Base-by-base conservation (phyloP, 2,329 filamentous ascomycete species). In the Trichoderma hamatum region DNA sequence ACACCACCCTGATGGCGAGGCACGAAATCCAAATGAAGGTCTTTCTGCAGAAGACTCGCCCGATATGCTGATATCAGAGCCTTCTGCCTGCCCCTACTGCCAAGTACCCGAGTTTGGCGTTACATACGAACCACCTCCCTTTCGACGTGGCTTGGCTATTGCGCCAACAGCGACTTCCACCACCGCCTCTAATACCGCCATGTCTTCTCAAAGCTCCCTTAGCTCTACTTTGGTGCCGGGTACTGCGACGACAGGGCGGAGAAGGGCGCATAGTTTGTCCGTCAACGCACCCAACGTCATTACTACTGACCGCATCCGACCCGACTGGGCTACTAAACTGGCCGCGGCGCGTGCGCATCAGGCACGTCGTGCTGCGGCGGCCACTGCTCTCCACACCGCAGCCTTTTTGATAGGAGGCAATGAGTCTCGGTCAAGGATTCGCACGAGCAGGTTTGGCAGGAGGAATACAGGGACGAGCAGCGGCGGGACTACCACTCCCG, bases 91-190 rank as follows among this genome's bases (percentile, higher is more conserved):
- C 77, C 96, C 96, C 0, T 99, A 97, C 79, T 99, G 96, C 79
- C 93, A 96, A 62, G 93, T 96, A 73, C 89, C 93, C 1, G 95
- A 99, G 72, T 97, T 98, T 77, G 96, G 96, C 58, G 92, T 99
- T n/a, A 97, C 93, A 0, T 99, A 97, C 78, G 89, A 95, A 5
- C 86, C 94, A 14, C 96, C 96, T 2, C 89, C 92, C 0, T 98
- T 98, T 82, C 90, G 94, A 28, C 86, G 94, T 72, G 96, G 96
- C 1, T 81, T 99, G 36, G 83, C 87, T 1, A 95, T 95, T 77
- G 85, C 88, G 1, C 74, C 85, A 1, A 43, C 39, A 43, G 39
- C 39, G 19, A 9, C 39, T 10, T 69, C 75, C 4, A 72, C 74
- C 24, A 69, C 71, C 76, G 82, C 26, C 76, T 82, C 62, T 72